Evolutionary conservation across 306 rosid genomes (phyloP), one percentile per base, ranked within the genome.

Genomic region (Vicia sativa): DNA sequence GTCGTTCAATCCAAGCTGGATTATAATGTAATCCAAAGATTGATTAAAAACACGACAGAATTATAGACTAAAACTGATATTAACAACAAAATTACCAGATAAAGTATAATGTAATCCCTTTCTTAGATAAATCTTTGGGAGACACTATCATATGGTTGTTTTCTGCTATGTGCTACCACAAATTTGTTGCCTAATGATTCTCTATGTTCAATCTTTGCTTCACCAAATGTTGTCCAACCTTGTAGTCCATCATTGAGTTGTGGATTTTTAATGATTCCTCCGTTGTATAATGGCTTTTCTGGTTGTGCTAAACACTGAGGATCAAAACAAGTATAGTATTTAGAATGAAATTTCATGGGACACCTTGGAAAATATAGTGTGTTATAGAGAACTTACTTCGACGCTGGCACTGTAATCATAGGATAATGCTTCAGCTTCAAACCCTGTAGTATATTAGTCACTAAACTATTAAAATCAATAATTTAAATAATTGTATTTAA

Each of bases 181-280:
- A 72, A 91, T 67, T 66, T 49, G 81, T 89, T 92, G 77, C 82
- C 87, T 8, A 41, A 58, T 62, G 74, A 81, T 34, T 81, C 78
- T 76, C 82, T 73, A 1, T 67, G 83, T 49, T 81, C 72, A 1
- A 89, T 66, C 55, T 10, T 80, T 67, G 95, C 82, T 0, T 41
- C 12, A 0, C 89, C 92, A 39, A 74, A 86, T 10, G 63, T 4
- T 28, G 79, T 75, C 95, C 97, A 89, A 1, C 88, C 92, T 68
- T 80, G 48, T 61, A 86, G 37, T 16, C 91, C 92, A 50, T 84
- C 34, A 3, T 87, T 83, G 13, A 92, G 55, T 28, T 92, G 89
- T 26, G 96, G 89, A 49, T 92, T 92, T 59, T 39, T 57, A 43
- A 92, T 80, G 54, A 89, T 84, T 55, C 98, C 97, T 64, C 96